These are phyloP conservation scores for Colletotrichum sublineola DNA, from an alignment of 2,329 filamentous ascomycete species.

Conservation along the genomic window DNA sequence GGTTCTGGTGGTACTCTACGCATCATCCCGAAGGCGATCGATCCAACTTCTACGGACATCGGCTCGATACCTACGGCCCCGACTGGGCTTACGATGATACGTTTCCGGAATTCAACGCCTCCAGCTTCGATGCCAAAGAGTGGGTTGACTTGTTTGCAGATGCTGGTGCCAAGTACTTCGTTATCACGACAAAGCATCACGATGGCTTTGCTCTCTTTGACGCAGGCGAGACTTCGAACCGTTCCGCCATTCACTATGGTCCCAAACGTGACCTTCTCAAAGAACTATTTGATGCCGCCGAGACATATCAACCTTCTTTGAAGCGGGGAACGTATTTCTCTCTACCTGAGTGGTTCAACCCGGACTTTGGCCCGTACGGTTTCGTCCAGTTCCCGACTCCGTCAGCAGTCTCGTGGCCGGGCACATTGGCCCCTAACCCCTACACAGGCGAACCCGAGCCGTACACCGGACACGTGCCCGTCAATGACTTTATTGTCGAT, in stretches of 20 bases:
- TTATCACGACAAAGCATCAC: constrained; percentile 62
- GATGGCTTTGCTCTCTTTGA: constrained; percentile 63
- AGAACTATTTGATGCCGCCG: constrained; percentile 56
- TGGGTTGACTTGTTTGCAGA: constrained; percentile 68
- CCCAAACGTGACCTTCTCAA: constrained; percentile 47
- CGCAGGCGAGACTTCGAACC: constrained; percentile 53
- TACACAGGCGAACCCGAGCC: constrained; percentile 57
- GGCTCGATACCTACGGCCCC: constrained; percentile 63
- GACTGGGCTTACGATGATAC: constrained; percentile 69
- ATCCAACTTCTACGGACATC: constrained; percentile 58
- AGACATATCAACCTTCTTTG: constrained; percentile 19
- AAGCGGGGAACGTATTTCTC: constrained; percentile 62
- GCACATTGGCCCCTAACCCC: constrained; percentile 50
- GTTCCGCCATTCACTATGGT: constrained; percentile 56
- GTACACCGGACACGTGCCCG: constrained; percentile 57
- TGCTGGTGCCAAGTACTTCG: constrained; percentile 64
- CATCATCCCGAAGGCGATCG: constrained; percentile 37
- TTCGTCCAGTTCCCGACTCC: constrained; percentile 56
- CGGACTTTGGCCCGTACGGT: constrained; percentile 58
- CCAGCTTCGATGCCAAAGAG: constrained; percentile 62
- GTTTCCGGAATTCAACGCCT: constrained; percentile 66
- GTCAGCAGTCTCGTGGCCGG: constrained; percentile 51
- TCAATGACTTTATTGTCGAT: constrained; percentile 58
- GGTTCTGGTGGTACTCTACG: constrained; percentile 63
- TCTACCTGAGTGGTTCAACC: constrained; percentile 65